Evolutionary conservation across 805 yeast species (phyloP).

Genomic region (Candida dajiaensis): DNA sequence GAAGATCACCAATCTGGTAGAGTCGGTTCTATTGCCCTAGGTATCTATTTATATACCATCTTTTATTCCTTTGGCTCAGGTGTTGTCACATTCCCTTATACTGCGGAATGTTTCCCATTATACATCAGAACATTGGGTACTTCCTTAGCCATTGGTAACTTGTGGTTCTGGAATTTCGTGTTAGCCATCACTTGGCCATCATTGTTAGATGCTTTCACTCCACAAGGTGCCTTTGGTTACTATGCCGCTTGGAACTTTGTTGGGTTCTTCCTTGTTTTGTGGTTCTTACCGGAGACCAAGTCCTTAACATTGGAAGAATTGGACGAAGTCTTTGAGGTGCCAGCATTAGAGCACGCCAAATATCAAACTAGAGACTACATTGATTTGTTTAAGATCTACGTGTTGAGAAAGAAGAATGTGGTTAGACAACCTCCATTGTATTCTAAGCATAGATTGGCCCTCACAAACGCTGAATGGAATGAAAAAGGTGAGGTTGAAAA

Average conservation of each 20-base stretch:
- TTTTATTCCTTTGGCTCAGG: conserved; percentile 85
- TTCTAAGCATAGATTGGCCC: conserved; percentile 51
- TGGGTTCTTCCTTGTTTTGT: conserved; percentile 64
- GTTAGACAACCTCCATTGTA: conserved; percentile 50
- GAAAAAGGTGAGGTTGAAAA: conserved; percentile 51
- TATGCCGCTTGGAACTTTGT: conserved; percentile 81
- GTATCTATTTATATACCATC: conserved; percentile 66
- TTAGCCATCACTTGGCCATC: conserved; percentile 79
- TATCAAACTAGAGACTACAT: conserved; percentile 35
- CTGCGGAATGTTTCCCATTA: conserved; percentile 79
- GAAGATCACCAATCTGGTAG: conserved; percentile 39
- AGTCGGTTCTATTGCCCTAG: conserved; percentile 62
- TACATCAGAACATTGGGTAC: conserved; percentile 77
- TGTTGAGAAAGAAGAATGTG: conserved; percentile 42
- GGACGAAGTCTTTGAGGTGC: conserved; percentile 63
- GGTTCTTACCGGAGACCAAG: conserved; percentile 66
- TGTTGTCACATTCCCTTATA: conserved; percentile 84
- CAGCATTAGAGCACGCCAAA: conserved; percentile 48
- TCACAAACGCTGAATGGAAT: conserved; percentile 57
- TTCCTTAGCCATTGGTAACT: conserved; percentile 70
- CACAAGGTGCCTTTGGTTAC: conserved; percentile 86
- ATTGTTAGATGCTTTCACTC: conserved; percentile 54
- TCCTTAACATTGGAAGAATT: conserved; percentile 63
- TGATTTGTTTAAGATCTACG: conserved; percentile 39
- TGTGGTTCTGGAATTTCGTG: conserved; percentile 70